Evolutionary conservation across 2,329 filamentous ascomycete genomes (phyloP), one percentile per base, ranked within the genome.

Genomic region (Exophiala sp.): DNA sequence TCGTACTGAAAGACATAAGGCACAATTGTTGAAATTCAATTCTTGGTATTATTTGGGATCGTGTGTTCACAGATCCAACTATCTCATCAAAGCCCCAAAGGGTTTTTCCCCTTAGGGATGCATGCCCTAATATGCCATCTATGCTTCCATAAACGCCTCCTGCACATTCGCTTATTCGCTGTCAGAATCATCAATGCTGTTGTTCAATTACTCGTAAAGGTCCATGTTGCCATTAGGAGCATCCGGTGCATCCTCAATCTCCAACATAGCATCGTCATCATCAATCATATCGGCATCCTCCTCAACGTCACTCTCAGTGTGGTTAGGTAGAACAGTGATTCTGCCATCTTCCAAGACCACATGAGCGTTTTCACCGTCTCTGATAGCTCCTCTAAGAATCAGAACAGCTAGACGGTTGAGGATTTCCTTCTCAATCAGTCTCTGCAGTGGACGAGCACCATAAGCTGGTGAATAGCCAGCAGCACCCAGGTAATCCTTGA

Each of bases 401-500:
- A 97, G 81, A 38, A 99, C 88, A 1, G 94, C 94, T 60, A 99
- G 77, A 46, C 86, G 85, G 73, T 99, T 99, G 65, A 99, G 84
- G 2, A 99, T 90, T 72, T 99, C 94, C 74, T 94, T 94, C 77
- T 99, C 94, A 64, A 99, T 96, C 55, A 99, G 82, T 49, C 94
- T 83, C 14, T 87, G 84, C 18, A 99, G 76, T 34, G 94, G 94
- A 54, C 94, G 83, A 38, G 94, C 94, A 71, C 94, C 94, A 66
- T 99, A 99, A 1, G 89, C 91, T 1, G 94, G 94, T 11, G 89
- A 95, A 76, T 99, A 99, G 8, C 94, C 94, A 0, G 91, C 88
- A 38, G 82, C 84, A 64, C 91, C 94, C 7, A 99, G 82, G 71
- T 96, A 97, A 68, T 97, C 91, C 69, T 92, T 94, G 66, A 94